Percentiles rank a stretch among this genome's conserved stretches.
These are phyloP conservation scores for Amanita molliuscula DNA, from an alignment of 768 basidiomycete genomes.

Conservation along the genomic window DNA sequence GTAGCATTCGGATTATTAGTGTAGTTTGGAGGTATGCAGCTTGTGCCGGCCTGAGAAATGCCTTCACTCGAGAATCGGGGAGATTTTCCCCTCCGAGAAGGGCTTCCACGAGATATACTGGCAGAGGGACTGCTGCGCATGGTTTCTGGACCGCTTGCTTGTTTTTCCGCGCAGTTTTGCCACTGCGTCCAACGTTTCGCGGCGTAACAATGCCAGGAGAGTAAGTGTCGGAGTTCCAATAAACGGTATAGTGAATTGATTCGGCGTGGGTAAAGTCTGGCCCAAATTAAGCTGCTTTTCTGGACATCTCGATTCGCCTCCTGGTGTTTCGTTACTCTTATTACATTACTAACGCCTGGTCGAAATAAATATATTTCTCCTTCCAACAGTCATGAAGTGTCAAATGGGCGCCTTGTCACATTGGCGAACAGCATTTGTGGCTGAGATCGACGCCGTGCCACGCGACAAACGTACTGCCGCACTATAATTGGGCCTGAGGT, in stretches of 20 bases:
- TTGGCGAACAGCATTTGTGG: not conserved
- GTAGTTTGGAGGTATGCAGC: constrained; percentile 36
- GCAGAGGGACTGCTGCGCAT: constrained; percentile 39
- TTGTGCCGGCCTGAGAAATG: constrained; percentile 35
- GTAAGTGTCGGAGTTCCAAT: constrained; percentile 37
- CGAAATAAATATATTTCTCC: not conserved
- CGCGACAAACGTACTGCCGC: not conserved
- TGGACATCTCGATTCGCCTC: constrained; percentile 1
- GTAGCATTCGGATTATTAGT: constrained; percentile 38
- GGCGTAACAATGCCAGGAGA: constrained; percentile 29
- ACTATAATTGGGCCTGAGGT: not conserved
- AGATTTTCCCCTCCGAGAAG: constrained; percentile 55
- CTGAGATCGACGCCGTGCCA: not conserved
- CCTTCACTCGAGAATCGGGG: constrained; percentile 42
- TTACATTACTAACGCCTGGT: not conserved
- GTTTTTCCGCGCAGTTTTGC: constrained; percentile 24
- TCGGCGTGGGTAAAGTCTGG: constrained; percentile 33
- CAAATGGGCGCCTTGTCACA: not conserved
- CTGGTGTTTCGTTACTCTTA: not conserved
- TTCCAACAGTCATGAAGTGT: not conserved
- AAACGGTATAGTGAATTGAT: constrained; percentile 30
- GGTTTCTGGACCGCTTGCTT: constrained; percentile 16
- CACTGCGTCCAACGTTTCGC: constrained; percentile 30
- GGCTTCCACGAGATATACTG: constrained; percentile 43
- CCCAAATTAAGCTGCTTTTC: constrained; percentile 4